These are phyloP conservation scores for Schizosaccharomyces versatilis DNA, from an alignment of 1,139 yeast genomes.

Conservation along the genomic window DNA sequence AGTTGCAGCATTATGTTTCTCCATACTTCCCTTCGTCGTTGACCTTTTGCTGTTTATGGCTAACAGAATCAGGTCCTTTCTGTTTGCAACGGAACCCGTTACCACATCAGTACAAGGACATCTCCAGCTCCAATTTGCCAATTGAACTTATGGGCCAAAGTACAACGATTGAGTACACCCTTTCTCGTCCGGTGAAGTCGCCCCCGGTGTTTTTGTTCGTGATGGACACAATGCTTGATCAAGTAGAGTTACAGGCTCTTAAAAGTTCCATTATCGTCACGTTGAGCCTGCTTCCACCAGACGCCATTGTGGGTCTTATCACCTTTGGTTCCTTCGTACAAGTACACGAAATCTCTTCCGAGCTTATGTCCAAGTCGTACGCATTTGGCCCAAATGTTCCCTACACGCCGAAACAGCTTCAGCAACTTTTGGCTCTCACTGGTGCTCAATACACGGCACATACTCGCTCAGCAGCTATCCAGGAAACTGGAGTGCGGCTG, in stretches of 20 bases:
- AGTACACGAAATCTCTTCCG: constrained; percentile 74
- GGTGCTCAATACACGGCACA: neutral
- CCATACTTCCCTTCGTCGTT: neutral
- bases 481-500: constrained; percentile 13
- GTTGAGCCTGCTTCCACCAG: constrained; percentile 69
- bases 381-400: constrained; percentile 88
- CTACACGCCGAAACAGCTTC: constrained; percentile 51
- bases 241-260: constrained; percentile 70
- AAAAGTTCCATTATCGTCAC: constrained; percentile 71
- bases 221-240: constrained; percentile 85
- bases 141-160: constrained; percentile 56
- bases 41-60: neutral
- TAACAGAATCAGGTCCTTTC: constrained; percentile 25
- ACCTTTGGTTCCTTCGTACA: constrained; percentile 77
- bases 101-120: constrained; percentile 74
- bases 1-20: neutral
- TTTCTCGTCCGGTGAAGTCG: constrained; percentile 65
- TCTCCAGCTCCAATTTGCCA: constrained; percentile 67
- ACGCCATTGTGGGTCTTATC: constrained; percentile 74
- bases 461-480: constrained; percentile 11
- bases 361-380: constrained; percentile 53
- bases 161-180: constrained; percentile 80
- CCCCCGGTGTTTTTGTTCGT: constrained; percentile 90
- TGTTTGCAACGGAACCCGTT: constrained; percentile 69
- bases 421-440: constrained; percentile 42